These are phyloP conservation scores for Diatrype stigma DNA, from an alignment of 2,329 filamentous ascomycete genomes.

Conservation along the genomic window DNA sequence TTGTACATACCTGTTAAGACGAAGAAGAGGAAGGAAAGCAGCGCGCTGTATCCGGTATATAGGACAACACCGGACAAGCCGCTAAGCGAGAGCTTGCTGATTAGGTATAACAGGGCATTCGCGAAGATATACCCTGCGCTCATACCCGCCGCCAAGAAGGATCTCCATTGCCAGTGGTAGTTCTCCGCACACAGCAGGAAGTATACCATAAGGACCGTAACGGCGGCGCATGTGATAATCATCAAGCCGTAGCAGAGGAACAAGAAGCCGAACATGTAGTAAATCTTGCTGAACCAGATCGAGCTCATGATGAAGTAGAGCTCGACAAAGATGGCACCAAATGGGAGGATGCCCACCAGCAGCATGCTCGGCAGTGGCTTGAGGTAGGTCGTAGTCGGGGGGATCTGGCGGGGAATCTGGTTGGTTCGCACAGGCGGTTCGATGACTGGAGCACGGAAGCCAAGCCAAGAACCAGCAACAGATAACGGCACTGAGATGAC, in stretches of 20 bases:
- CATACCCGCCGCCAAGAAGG: constrained; percentile 87
- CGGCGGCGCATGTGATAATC: constrained; percentile 90
- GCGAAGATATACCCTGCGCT: constrained; percentile 88
- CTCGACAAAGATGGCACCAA: constrained; percentile 96
- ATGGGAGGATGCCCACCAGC: constrained; percentile 86
- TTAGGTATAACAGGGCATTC: constrained; percentile 87
- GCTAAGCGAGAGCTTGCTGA: constrained; percentile 80
- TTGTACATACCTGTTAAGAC: constrained; percentile 86
- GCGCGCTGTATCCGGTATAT: constrained; percentile 86
- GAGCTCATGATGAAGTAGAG: constrained; percentile 99
- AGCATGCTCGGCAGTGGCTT: constrained; percentile 85
- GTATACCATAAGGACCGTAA: constrained; percentile 92
- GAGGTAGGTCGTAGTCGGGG: constrained; percentile 77
- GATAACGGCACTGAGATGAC: constrained; percentile 91
- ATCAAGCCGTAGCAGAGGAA: constrained; percentile 97
- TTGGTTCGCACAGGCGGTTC: constrained; percentile 88
- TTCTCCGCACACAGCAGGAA: constrained; percentile 95
- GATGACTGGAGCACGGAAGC: constrained; percentile 71
- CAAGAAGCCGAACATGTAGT: constrained; percentile 99
- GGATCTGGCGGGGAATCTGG: constrained; percentile 96
- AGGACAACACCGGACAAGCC: constrained; percentile 82
- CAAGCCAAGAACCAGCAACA: constrained; percentile 85
- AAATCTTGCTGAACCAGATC: constrained; percentile 97
- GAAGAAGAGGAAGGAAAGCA: constrained; percentile 89
- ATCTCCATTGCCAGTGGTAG: constrained; percentile 98